Conservation (phyloP, 352 stramenopile genomes). For the Globisporangium sylvaticum region DNA sequence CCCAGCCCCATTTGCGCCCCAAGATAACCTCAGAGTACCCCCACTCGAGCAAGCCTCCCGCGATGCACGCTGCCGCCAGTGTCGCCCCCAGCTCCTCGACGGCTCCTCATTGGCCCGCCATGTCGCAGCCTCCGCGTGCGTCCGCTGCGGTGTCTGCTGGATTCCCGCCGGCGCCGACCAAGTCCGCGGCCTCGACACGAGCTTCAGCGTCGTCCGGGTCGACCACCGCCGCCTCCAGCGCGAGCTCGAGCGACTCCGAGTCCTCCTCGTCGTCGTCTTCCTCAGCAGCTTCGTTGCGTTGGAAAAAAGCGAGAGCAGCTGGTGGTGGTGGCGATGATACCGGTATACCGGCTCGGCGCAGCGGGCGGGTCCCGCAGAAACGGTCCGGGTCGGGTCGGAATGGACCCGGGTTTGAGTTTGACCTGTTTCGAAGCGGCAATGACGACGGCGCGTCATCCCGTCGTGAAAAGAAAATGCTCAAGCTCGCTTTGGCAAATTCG, state of each 20-base stretch:
- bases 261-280: slow-evolving; percentile 3
- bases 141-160: neutral
- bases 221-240: slow-evolving; percentile 9
- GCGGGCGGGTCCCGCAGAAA: slow-evolving; percentile 31
- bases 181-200: neutral
- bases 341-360: slow-evolving; percentile 19
- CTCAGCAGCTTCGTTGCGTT: neutral
- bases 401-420: slow-evolving; percentile 9
- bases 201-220: slow-evolving; percentile 3
- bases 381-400: slow-evolving; percentile 20
- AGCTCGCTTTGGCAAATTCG: slow-evolving; percentile 51
- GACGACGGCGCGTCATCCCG: slow-evolving; percentile 10
- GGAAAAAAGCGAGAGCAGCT: slow-evolving; percentile 8
- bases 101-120: neutral
- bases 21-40: neutral
- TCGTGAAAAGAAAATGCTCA: slow-evolving; percentile 55
- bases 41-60: neutral
- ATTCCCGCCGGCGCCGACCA: neutral
- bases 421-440: slow-evolving; percentile 15
- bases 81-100: neutral
- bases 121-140: neutral
- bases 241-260: slow-evolving; percentile 3
- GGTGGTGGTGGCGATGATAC: neutral
- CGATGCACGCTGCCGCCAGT: neutral
- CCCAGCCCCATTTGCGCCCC: neutral